phyloP scores from a whole-genome alignment of 2,329 filamentous ascomycete genomes.

The Cladosporium sphaerospermum region DNA sequence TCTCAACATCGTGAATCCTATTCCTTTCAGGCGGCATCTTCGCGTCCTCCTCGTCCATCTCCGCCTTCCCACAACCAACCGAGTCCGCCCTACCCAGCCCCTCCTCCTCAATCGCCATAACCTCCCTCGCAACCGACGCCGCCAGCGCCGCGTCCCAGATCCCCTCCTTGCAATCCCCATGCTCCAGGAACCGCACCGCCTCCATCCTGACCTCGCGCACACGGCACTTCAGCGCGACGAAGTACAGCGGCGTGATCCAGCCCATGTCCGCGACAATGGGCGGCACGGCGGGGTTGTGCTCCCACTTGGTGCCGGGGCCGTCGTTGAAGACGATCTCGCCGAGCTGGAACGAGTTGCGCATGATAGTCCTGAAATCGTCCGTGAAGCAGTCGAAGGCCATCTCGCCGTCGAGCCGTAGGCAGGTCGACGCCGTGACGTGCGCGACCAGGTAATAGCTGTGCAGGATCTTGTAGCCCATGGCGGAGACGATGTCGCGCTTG shows the following conservation, averaged over 20 bases:
- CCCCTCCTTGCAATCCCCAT: constrained; percentile 20
- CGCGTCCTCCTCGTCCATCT: neutral
- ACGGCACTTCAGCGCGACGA: constrained; percentile 21
- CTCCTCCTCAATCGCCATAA: constrained; percentile 22
- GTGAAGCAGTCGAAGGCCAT: constrained; percentile 6
- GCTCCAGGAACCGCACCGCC: constrained; percentile 19
- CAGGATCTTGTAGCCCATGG: constrained; percentile 9
- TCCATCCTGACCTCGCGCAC: constrained; percentile 18
- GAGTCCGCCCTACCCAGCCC: constrained; percentile 1
- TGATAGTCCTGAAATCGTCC: constrained; percentile 4
- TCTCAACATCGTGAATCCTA: constrained; percentile 1
- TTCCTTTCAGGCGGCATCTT: neutral
- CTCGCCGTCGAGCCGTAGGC: constrained; percentile 7
- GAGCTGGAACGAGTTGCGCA: constrained; percentile 6
- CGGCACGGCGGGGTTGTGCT: neutral
- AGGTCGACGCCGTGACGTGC: constrained; percentile 3
- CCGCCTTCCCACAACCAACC: neutral
- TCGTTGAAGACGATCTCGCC: constrained; percentile 7
- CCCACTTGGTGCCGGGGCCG: neutral
- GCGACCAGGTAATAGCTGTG: constrained; percentile 10
- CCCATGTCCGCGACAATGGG: constrained; percentile 8
- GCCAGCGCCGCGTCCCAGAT: constrained; percentile 18
- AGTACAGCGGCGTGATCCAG: constrained; percentile 18
- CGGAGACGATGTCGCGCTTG: neutral
- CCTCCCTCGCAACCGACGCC: constrained; percentile 14